Evolutionary conservation across 1,284 basidiomycete genomes (phyloP).

Genomic region (Papiliotrema flavescens): DNA sequence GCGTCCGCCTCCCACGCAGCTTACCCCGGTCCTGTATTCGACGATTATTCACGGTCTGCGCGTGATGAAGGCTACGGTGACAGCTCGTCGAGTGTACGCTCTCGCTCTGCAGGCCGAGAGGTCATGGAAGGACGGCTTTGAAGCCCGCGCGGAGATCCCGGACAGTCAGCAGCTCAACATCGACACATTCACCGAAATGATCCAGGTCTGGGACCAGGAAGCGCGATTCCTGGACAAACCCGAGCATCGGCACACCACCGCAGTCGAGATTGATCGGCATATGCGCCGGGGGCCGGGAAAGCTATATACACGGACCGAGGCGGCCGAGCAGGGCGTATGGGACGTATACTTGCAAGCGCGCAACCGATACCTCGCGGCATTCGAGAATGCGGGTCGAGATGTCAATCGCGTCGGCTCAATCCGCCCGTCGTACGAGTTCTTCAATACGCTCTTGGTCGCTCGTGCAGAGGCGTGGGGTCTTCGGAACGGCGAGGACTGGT

Average conservation of each 20-base stretch:
- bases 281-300: not conserved
- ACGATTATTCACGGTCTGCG: not conserved
- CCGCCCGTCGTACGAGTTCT: constrained; percentile 16
- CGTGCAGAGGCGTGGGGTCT: constrained; percentile 16
- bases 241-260: not conserved
- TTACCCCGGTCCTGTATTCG: not conserved
- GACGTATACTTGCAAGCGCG: not conserved
- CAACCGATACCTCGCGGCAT: not conserved
- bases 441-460: constrained; percentile 16
- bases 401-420: constrained; percentile 2
- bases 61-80: not conserved
- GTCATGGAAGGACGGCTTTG: not conserved
- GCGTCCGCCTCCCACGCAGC: not conserved
- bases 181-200: constrained; percentile 14
- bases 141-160: not conserved
- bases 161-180: constrained; percentile 7
- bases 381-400: not conserved
- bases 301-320: not conserved
- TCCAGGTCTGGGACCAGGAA: constrained; percentile 7
- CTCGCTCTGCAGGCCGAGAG: constrained; percentile 1
- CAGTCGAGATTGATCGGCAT: not conserved
- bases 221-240: not conserved
- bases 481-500: not conserved
- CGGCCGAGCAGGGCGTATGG: not conserved
- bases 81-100: not conserved